Conservation (phyloP, 2,329 filamentous ascomycete species). For the Clonostachys solani region DNA sequence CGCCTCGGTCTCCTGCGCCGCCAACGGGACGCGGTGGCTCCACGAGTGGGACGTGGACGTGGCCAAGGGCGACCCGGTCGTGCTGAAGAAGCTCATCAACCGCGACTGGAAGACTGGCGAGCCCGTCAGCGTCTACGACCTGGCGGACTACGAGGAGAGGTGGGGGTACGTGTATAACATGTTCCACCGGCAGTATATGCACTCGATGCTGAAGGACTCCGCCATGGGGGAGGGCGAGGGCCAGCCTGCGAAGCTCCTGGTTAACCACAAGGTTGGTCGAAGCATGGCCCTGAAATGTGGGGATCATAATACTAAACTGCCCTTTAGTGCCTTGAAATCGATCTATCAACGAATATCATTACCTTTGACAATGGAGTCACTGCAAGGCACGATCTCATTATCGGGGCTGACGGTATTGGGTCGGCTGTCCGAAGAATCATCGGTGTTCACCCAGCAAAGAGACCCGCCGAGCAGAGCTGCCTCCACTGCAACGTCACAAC, state of each 20-base stretch:
- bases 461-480: conserved; percentile 56
- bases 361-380: conserved; percentile 47
- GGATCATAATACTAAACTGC: not conserved
- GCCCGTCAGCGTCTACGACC: conserved; percentile 57
- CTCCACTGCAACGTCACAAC: conserved; percentile 62
- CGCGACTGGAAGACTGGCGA: conserved; percentile 68
- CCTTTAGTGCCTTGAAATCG: conserved; percentile 41
- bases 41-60: conserved; percentile 66
- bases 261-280: conserved; percentile 47
- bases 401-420: conserved; percentile 65
- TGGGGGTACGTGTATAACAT: conserved; percentile 66
- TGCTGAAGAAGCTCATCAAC: conserved; percentile 63
- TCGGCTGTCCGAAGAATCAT: conserved; percentile 58
- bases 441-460: conserved; percentile 57
- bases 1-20: conserved; percentile 63
- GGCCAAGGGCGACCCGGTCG: conserved; percentile 58
- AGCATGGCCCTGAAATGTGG: not conserved
- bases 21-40: conserved; percentile 67
- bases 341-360: conserved; percentile 43
- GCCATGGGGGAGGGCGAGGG: conserved; percentile 52
- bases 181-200: conserved; percentile 69
- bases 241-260: conserved; percentile 42
- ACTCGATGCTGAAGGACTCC: conserved; percentile 58
- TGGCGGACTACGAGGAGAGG: conserved; percentile 59
- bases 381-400: conserved; percentile 51